Percentiles rank a stretch among this genome's conserved stretches.
Evolutionary conservation across 371 early-diverging fungal species (phyloP).

Genomic region (Zychaea mexicana): DNA sequence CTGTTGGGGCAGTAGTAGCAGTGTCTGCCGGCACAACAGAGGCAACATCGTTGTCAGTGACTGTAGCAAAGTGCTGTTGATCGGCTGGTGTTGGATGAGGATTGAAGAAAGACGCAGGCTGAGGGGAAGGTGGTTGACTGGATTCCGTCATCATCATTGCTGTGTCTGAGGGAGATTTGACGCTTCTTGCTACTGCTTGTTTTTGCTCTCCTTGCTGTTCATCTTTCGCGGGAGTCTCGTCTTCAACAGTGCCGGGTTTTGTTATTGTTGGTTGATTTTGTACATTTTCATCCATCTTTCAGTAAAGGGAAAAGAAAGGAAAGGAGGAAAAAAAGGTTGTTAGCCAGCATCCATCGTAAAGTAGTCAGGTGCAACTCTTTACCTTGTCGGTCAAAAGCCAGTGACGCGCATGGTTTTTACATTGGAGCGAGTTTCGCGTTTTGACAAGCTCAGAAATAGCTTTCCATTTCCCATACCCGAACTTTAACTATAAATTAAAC

Average conservation of each 20-base stretch:
- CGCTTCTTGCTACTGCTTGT: too few relatives aligned
- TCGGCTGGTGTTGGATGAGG: too few relatives aligned
- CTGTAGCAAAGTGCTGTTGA: too few relatives aligned
- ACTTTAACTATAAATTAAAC: constrained; percentile 33
- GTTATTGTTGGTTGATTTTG: not conserved
- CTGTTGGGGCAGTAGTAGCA: too few relatives aligned
- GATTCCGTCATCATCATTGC: not conserved
- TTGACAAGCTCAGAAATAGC: constrained; percentile 53
- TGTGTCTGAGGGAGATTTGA: not conserved
- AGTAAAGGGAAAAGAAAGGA: not conserved
- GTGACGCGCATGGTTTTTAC: constrained; percentile 72
- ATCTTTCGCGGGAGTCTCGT: not conserved
- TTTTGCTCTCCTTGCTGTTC: not conserved
- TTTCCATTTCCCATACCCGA: constrained; percentile 73
- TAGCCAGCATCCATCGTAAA: too few relatives aligned
- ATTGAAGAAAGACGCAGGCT: not conserved
- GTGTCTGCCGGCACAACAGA: too few relatives aligned
- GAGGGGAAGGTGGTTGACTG: not conserved
- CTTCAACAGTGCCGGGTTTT: not conserved
- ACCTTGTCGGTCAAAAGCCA: constrained; percentile 51
- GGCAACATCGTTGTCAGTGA: not conserved
- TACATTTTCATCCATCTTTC: not conserved
- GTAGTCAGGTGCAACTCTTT: too few relatives aligned
- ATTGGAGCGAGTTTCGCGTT: constrained; percentile 65
- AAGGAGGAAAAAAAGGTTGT: not conserved